A percentile compares a stretch with the other conserved stretches of the same genome.
Conservation (phyloP, 768 basidiomycete genomes). For the Leccinum olivaceopallidum region DNA sequence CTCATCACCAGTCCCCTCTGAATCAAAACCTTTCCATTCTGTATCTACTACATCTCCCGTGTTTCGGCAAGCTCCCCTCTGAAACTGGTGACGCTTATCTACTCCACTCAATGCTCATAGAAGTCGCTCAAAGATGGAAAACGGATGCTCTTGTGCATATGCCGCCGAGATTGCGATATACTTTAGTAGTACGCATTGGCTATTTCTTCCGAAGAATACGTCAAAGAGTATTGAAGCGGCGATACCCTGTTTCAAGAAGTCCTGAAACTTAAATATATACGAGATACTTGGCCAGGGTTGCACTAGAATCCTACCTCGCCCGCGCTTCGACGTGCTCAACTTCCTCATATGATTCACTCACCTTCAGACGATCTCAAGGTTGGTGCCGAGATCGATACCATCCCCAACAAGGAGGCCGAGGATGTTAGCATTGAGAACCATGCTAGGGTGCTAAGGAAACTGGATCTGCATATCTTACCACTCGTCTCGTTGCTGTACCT, state of each 20-base stretch:
- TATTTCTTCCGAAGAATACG: not conserved
- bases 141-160: not conserved
- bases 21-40: not conserved
- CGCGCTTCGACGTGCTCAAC: not conserved
- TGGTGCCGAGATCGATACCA: slow-evolving; percentile 3
- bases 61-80: not conserved
- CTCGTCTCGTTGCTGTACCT: not conserved
- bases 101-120: not conserved
- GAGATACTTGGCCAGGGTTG: not conserved
- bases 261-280: not conserved
- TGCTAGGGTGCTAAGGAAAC: not conserved
- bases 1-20: not conserved
- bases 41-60: not conserved
- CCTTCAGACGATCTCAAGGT: not conserved
- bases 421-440: not conserved
- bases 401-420: slow-evolving; percentile 14
- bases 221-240: not conserved
- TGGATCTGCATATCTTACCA: not conserved
- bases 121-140: not conserved
- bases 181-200: not conserved
- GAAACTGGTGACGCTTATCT: not conserved
- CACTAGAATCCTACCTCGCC: not conserved
- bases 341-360: slow-evolving; percentile 5
- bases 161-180: not conserved
- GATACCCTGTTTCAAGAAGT: slow-evolving; percentile 1